phyloP scores from a whole-genome alignment of 2,329 filamentous ascomycete species.

The Paraphoma chrysanthemicola region DNA sequence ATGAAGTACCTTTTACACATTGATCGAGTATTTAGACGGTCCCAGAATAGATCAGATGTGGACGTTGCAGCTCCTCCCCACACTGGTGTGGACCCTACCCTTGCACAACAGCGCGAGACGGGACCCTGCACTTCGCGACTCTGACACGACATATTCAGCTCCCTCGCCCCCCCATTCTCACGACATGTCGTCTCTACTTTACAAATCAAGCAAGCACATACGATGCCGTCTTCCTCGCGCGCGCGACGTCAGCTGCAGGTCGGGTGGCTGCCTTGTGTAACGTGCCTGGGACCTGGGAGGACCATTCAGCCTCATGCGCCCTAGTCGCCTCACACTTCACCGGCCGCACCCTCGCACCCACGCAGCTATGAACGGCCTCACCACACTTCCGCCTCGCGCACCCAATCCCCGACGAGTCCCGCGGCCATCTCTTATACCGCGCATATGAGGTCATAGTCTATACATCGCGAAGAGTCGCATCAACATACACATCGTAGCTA shows the following conservation, averaged over 20 bases:
- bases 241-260: background rate
- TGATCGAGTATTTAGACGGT: too few relatives aligned
- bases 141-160: background rate
- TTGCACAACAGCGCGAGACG: background rate
- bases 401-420: background rate
- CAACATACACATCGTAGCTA: constrained; percentile 3
- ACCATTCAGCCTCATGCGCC: constrained; percentile 18
- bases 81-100: too few relatives aligned
- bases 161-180: background rate
- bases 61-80: too few relatives aligned
- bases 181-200: background rate
- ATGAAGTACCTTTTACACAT: too few relatives aligned
- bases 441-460: background rate
- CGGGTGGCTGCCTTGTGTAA: constrained; percentile 1
- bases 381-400: background rate
- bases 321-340: constrained; percentile 13
- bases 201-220: background rate
- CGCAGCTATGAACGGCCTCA: constrained; percentile 11
- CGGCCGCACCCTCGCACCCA: constrained; percentile 11
- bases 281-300: background rate
- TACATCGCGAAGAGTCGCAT: background rate
- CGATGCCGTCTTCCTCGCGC: background rate
- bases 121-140: background rate
- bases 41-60: too few relatives aligned
- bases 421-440: background rate